Evolutionary conservation across 441 rosid genomes (phyloP), one percentile per base, ranked within the genome.

Genomic region (Isatis lusitanica): DNA sequence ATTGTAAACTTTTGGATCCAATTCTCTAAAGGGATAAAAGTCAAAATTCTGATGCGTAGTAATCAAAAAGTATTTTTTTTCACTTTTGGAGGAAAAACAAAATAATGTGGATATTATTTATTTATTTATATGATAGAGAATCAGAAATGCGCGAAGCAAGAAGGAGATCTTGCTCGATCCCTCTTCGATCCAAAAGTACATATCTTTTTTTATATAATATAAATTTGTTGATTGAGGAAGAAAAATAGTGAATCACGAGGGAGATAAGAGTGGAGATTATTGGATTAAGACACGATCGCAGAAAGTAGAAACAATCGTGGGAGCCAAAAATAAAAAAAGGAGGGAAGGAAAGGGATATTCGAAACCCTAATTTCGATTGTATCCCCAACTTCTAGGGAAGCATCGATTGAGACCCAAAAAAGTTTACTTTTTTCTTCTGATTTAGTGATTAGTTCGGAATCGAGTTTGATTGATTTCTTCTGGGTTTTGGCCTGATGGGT

Each of bases 401-500:
- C 59, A 65, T 72, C 76, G 33, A 71, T 70, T 17, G 67, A 71
- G 18, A 12, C 7, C 7, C 2, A 11, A 21, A 11, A 5, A 4
- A 21, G 0, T 4, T 48, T 12, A 18, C 26, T 30, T 12, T 24
- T 51, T 21, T 48, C 24, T 21, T 48, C 24, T 16, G 43, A 68
- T 70, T 55, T 15, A 43, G 55, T 59, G 35, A 21, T 6, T 26
- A 55, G 62, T 16, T 68, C 53, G 33, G 24, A 5, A 39, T 51
- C 73, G 55, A 57, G 43, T 42, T 74, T 6, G 12, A 53, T 12
- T 33, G 8, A 4, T 26, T 53, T 48, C 38, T 50, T 7, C 1
- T 7, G 68, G 67, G 62, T 35, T 56, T 18, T 28, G 35, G 51
- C 24, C 46, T 43, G 71, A 93, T 90, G 98, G 85, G 97, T 73